Conservation (phyloP, 257 asterid species). For the Solanum verrucosum region DNA sequence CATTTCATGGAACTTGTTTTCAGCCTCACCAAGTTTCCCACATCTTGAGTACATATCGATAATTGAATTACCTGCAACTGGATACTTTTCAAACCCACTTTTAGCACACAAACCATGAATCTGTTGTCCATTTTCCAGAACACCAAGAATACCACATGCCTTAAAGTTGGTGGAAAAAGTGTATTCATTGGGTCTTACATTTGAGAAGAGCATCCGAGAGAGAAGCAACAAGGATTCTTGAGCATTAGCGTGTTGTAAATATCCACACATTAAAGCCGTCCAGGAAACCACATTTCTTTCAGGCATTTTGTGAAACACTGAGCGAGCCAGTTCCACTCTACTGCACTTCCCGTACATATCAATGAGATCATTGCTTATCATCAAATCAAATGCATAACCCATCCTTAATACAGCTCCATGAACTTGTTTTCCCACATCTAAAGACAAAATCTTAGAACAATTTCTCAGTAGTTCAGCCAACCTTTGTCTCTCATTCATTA, state of each 20-base stretch:
- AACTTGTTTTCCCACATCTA: constrained; percentile 35
- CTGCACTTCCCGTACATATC: constrained; percentile 49
- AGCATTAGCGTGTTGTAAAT: constrained; percentile 23
- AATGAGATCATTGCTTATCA: constrained; percentile 38
- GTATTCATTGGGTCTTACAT: constrained; percentile 39
- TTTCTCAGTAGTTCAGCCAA: constrained; percentile 35
- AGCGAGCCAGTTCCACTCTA: constrained; percentile 20
- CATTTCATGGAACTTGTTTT: constrained; percentile 30
- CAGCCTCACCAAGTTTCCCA: constrained; percentile 39
- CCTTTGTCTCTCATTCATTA: constrained; percentile 29
- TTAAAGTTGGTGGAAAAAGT: constrained; percentile 50
- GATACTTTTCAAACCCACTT: constrained; percentile 38
- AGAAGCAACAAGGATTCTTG: constrained; percentile 31
- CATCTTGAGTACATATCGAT: constrained; percentile 56
- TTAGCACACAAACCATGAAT: constrained; percentile 44
- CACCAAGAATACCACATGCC: constrained; percentile 39
- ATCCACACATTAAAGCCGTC: constrained; percentile 57
- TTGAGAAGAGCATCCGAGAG: constrained; percentile 25
- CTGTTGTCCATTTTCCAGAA: constrained; percentile 37
- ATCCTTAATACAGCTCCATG: constrained; percentile 41
- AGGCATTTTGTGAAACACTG: constrained; percentile 51
- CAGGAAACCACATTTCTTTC: constrained; percentile 52
- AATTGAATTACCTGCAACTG: constrained; percentile 47
- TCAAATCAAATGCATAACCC: constrained; percentile 40
- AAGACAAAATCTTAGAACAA: constrained; percentile 29